phyloP scores from a whole-genome alignment of 1,284 basidiomycete species.

The Fomes fomentarius region DNA sequence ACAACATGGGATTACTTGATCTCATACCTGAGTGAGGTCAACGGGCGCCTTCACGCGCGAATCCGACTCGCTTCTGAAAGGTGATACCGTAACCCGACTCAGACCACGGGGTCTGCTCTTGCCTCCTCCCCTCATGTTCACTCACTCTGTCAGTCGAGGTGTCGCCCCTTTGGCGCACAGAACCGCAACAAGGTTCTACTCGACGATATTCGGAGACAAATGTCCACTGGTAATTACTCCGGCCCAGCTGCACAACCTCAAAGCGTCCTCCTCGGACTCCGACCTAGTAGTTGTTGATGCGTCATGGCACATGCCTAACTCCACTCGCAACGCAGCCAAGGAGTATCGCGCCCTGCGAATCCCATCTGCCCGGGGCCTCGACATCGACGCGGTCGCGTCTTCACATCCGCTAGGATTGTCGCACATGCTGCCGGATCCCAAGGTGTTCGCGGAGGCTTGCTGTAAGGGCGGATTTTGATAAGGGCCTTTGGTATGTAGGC shows the following conservation, averaged over 20 bases:
- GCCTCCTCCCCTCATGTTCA: conserved; percentile 9
- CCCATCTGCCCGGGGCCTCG: conserved; percentile 77
- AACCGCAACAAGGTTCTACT: conserved; percentile 6
- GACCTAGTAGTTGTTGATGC: conserved; percentile 69
- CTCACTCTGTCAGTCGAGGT: conserved; percentile 16
- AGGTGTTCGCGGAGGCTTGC: conserved; percentile 80
- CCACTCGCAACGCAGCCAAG: conserved; percentile 61
- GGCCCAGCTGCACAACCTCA: conserved; percentile 43
- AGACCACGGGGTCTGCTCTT: too few species aligned
- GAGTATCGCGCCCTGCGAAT: conserved; percentile 77
- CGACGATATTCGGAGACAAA: conserved; percentile 29
- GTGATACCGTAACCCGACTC: too few species aligned
- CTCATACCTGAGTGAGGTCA: too few species aligned
- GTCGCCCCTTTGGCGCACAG: conserved; percentile 5
- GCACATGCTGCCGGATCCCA: conserved; percentile 89
- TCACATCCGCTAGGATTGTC: conserved; percentile 76
- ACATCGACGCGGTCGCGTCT: conserved; percentile 81
- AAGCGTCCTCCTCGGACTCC: conserved; percentile 13
- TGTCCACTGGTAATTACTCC: conserved; percentile 59
- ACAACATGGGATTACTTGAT: too few species aligned
- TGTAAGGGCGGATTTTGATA: conserved; percentile 51
- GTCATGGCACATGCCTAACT: conserved; percentile 89
- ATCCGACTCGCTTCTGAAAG: too few species aligned
- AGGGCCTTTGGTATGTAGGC: conserved; percentile 1
- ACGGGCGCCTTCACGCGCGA: too few species aligned